phyloP scores from a whole-genome alignment of 2,329 filamentous ascomycete genomes.

The Aspergillus fumigatus region DNA sequence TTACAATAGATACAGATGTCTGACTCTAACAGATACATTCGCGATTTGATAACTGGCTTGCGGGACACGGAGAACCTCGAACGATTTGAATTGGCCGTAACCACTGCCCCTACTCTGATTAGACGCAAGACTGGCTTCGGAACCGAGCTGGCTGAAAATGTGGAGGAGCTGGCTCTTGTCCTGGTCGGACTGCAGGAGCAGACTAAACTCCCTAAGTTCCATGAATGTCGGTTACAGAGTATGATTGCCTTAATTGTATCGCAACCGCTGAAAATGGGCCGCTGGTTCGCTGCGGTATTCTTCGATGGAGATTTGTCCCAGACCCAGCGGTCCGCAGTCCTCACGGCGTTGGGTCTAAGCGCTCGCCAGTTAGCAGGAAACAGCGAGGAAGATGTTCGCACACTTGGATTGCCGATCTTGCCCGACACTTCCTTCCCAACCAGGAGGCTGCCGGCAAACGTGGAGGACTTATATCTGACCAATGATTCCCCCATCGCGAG shows the following conservation, averaged over 20 bases:
- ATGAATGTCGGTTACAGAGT: slow-evolving; percentile 68
- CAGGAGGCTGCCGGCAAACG: slow-evolving; percentile 67
- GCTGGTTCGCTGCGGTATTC: slow-evolving; percentile 78
- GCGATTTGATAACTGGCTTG: slow-evolving; percentile 74
- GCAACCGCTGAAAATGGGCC: slow-evolving; percentile 71
- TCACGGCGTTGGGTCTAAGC: slow-evolving; percentile 75
- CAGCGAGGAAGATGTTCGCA: slow-evolving; percentile 50
- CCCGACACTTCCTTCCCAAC: slow-evolving; percentile 64
- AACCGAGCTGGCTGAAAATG: slow-evolving; percentile 79
- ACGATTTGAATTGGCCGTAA: slow-evolving; percentile 72
- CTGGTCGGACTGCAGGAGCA: slow-evolving; percentile 80
- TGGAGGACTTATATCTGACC: slow-evolving; percentile 66
- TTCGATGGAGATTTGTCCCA: slow-evolving; percentile 92
- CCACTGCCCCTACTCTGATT: slow-evolving; percentile 73
- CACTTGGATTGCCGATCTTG: slow-evolving; percentile 27
- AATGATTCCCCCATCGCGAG: slow-evolving; percentile 56
- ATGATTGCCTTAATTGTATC: slow-evolving; percentile 78
- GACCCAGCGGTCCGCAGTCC: slow-evolving; percentile 73
- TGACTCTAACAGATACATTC: slow-evolving; percentile 58
- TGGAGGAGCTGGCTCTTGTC: slow-evolving; percentile 71
- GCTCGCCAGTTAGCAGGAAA: slow-evolving; percentile 81
- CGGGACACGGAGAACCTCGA: slow-evolving; percentile 81
- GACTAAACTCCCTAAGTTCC: slow-evolving; percentile 74
- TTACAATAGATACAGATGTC: slow-evolving; percentile 8
- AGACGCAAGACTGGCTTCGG: slow-evolving; percentile 85